Evolutionary conservation across 129 eudicot genomes (phyloP), one percentile per base, ranked within the genome.

Genomic region (Solidago caesia): DNA sequence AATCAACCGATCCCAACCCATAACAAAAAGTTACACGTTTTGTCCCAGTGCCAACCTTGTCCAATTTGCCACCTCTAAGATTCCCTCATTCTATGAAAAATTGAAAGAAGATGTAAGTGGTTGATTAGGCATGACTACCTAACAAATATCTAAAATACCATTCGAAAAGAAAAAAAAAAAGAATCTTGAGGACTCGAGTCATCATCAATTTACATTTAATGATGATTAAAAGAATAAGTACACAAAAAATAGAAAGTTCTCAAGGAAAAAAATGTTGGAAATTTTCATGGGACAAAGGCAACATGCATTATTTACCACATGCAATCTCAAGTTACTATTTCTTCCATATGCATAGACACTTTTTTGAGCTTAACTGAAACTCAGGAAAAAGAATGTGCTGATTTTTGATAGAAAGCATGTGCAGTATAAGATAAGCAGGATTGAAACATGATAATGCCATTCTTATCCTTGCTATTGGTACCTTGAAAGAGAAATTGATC

Each of bases 401-500:
- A 46, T 46, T 46, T 6, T 46, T 5, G 4, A 52, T 52, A 55
- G 9, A n/a, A 55, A 55, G 12, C 16, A 55, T 55, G n/a, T 55
- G 2, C 60, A 2, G 60, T 39, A 5, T 48, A 10, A 42, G 16
- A 9, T 29, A 55, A 8, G 13, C 62, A 77, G 42, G 56, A 44
- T 12, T 12, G 27, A 67, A 15, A 7, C 9, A 41, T 5, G 46
- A 21, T 3, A 72, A 66, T 10, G 67, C 44, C 58, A 26, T 49
- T 64, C 15, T 26, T 45, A 76, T 63, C 77, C 55, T 77, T 76
- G 10, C 14, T 43, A 29, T 44, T 21, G 47, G 21, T 79, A 89
- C 97, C 97, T 91, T 91, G 81, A 91, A 91, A 73, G 96, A 91
- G 80, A 91, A 91, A 75, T 89, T 89, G 65, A 91, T 84, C 84